Conservation (phyloP, 1,284 basidiomycete species). For the Mycena sp. region DNA sequence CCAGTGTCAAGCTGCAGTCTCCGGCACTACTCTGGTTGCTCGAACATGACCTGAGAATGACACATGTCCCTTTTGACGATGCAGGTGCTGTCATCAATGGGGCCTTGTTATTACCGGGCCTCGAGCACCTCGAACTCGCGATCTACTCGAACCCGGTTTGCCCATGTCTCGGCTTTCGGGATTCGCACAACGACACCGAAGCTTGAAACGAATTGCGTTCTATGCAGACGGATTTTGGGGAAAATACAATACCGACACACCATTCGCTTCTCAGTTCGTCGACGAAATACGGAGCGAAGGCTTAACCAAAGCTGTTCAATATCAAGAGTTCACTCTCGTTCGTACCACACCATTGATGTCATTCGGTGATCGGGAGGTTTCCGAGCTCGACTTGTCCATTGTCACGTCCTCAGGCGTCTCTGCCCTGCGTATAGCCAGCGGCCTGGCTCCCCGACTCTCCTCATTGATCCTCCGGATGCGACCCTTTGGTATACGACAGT, state of each 20-base stretch:
- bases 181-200: slow-evolving; percentile 5
- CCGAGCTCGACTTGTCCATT: neutral
- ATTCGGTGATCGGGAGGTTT: slow-evolving; percentile 1
- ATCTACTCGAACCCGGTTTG: neutral
- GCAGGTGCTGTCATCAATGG: neutral
- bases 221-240: neutral
- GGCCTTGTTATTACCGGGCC: slow-evolving; percentile 3
- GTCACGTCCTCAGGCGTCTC: neutral
- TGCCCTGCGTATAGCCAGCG: too few relatives aligned
- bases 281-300: neutral
- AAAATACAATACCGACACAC: neutral
- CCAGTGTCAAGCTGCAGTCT: neutral
- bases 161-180: slow-evolving; percentile 8
- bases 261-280: slow-evolving; percentile 6
- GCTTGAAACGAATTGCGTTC: slow-evolving; percentile 4
- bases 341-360: too few relatives aligned
- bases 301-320: neutral
- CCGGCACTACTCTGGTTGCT: neutral
- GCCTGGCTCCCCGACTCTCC: too few relatives aligned
- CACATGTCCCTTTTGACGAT: neutral
- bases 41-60: neutral
- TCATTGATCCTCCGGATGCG: too few relatives aligned
- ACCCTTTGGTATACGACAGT: too few relatives aligned
- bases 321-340: slow-evolving; percentile 5
- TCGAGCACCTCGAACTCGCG: slow-evolving; percentile 8